Evolutionary conservation across 225 moss, liverwort and hornwort species (phyloP), one percentile per base, ranked within the genome.

Genomic region (Bryoerythrophyllum caledonicum): DNA sequence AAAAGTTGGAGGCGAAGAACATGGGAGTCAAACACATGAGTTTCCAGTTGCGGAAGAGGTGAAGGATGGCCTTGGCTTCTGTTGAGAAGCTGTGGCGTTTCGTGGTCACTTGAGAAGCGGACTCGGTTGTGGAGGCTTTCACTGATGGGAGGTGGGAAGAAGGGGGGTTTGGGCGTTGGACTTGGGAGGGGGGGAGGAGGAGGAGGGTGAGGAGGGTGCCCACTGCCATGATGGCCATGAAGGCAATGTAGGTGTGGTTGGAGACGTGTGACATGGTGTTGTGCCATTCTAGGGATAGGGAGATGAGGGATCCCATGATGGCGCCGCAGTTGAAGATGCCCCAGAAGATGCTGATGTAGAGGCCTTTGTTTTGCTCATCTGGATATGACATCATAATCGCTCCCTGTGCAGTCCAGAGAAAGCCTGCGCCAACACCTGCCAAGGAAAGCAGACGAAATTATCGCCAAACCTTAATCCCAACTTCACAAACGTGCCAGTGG

Each of bases 361-460:
- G 79, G 19, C 96, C 94, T 65, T 91, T 96, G 52, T 83, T 68
- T 14, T 75, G 61, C 83, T 97, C 96, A 65, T 85, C 89, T 0
- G 94, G 94, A 49, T 97, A 97, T 9, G 96, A 97, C 70, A 94
- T 87, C 88, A 97, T 80, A 64, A 97, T 97, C 24, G 94, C 94
- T 26, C 92, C 94, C 68, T 97, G 92, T 4, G 90, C 92, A 30
- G 91, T 82, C 96, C 96, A 94, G 8, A 97, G 79, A 62, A 97
- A 85, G 0, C 90, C 91, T 6, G 96, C 92, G 0, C 96, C 96
- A 2, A 92, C 59, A 56, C 94, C 92, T 73, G 82, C 5, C 24
- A 72, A 23, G 24, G 7, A 2, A 3, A 40, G 26, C 14, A 1
- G 19, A 2, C 19, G 25, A 25, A 26, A n/a, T 38, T 23, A 27